Evolutionary conservation across 148 eudicot genomes (phyloP).

Genomic region (Rhododendron vialii): DNA sequence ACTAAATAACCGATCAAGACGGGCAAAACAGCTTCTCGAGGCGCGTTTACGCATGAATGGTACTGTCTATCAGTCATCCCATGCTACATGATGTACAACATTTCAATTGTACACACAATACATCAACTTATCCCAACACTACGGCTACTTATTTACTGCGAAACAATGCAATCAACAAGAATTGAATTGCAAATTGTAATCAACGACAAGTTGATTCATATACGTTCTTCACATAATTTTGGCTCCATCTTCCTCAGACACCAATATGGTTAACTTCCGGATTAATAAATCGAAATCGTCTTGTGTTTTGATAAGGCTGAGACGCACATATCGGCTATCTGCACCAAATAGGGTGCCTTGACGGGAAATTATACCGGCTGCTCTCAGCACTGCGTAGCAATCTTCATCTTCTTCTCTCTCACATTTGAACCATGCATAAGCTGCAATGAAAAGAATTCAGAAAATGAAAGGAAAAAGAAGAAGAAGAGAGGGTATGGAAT

Average conservation of each 20-base stretch:
- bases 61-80: not conserved
- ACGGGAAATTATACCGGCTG: slow-evolving; percentile 19
- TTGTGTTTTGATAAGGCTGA: slow-evolving; percentile 24
- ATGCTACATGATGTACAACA: not conserved
- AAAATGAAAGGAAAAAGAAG: not conserved
- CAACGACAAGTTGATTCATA: not conserved
- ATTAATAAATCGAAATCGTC: slow-evolving; percentile 28
- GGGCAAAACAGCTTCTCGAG: not conserved
- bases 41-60: not conserved
- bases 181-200: not conserved
- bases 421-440: slow-evolving; percentile 34
- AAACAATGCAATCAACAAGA: not conserved
- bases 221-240: slow-evolving; percentile 2
- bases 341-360: slow-evolving; percentile 14
- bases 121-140: not conserved
- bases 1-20: too few relatives aligned
- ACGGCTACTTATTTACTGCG: not conserved
- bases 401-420: slow-evolving; percentile 29
- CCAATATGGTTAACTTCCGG: not conserved
- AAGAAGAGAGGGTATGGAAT: not conserved
- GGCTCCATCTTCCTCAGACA: slow-evolving; percentile 3
- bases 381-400: slow-evolving; percentile 15
- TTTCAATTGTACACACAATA: not conserved
- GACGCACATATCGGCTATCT: slow-evolving; percentile 20
- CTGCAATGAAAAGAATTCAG: not conserved